Evolutionary conservation across 441 rosid genomes (phyloP), one percentile per base, ranked within the genome.

Genomic region (Capsella rubella): DNA sequence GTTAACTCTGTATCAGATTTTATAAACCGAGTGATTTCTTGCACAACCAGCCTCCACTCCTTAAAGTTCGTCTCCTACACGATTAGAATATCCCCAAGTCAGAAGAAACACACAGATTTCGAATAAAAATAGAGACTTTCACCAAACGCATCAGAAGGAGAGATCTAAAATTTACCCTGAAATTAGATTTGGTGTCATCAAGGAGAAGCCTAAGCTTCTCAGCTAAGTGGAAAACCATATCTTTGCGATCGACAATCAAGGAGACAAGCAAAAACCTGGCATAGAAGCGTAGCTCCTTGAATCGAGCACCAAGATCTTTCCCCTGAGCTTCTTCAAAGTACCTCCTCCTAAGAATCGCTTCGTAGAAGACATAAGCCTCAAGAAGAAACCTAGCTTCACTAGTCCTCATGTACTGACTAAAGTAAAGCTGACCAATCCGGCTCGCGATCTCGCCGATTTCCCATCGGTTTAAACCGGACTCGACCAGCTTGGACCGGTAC

Each of bases 371-470:
- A 67, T 87, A 90, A 11, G 98, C 87, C 75, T 92, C 99, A 1
- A 90, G 82, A 45, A 95, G 82, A 31, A 92, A 95, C 81, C 95
- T 78, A 49, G 87, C 84, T 72, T 95, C 93, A 81, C 97, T 90
- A 1, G 91, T 89, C 80, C 99, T 87, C 98, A 85, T 89, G 78
- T 92, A 95, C 86, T 92, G 99, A 70, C 83, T 85, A 74, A 84
- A 95, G 81, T 95, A 95, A 46, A 95, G 88, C 89, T 95, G 98
- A 40, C 98, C 98, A 87, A 95, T 95, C 81, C 99, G 95, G 83
- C 98, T 84, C 4, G 99, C 98, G 87, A 95, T 90, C 90, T 95
- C 98, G 28, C 98, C 99, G 57, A 90, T 92, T 79, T 92, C 99
- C 97, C 97, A 95, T 14, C 99, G 90, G 73, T 88, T 85, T 69